Conservation (phyloP, 2,329 filamentous ascomycete genomes). For the Purpureocillium lavendulum region DNA sequence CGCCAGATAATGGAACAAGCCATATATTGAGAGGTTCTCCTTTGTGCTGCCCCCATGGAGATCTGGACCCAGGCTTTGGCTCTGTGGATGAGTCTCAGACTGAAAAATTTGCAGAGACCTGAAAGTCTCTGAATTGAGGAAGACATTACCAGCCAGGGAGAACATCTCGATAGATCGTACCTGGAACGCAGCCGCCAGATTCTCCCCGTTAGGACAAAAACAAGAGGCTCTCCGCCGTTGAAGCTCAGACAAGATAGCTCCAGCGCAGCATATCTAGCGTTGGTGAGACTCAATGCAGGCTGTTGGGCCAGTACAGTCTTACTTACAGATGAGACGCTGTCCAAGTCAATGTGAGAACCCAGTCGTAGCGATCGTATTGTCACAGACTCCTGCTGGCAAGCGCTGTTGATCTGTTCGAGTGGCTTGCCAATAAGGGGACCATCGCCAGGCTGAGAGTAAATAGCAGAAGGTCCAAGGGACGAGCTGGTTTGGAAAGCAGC, state of each 20-base stretch:
- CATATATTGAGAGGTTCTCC: conserved; percentile 77
- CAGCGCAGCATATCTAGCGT: conserved; percentile 65
- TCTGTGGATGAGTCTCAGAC: conserved; percentile 74
- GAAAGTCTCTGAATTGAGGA: conserved; percentile 74
- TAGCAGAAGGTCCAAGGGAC: conserved; percentile 7
- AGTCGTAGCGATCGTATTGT: conserved; percentile 56
- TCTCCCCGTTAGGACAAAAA: conserved; percentile 52
- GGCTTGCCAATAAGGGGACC: neutral
- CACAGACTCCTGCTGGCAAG: neutral
- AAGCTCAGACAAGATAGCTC: conserved; percentile 76
- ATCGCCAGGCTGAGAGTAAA: conserved; percentile 11
- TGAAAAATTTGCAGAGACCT: conserved; percentile 77
- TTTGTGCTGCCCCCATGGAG: conserved; percentile 50
- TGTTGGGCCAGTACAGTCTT: neutral
- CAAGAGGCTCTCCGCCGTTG: conserved; percentile 51
- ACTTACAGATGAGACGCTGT: conserved; percentile 59
- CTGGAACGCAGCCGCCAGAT: conserved; percentile 40
- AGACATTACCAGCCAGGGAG: conserved; percentile 57
- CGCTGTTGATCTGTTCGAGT: neutral
- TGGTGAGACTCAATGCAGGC: no score
- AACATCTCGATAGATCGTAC: conserved; percentile 67
- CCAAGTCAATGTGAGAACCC: conserved; percentile 62
- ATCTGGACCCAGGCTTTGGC: conserved; percentile 57
- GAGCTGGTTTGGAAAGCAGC: conserved; percentile 26
- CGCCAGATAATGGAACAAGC: conserved; percentile 67